Conservation (phyloP, 1,284 basidiomycete genomes). For the Fistulina hepatica region DNA sequence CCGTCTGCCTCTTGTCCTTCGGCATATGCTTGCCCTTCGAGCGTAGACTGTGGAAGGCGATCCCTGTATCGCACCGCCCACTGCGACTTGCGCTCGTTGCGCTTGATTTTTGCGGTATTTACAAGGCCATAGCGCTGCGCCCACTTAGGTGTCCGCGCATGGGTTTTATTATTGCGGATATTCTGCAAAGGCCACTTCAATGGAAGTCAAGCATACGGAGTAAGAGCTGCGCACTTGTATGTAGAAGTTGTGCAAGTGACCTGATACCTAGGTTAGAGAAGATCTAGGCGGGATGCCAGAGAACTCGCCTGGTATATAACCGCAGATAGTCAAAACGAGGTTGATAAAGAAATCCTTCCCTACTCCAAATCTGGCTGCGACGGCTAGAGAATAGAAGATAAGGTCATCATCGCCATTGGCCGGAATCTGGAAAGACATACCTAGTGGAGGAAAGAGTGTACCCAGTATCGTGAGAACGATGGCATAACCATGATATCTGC, state of each 20-base stretch:
- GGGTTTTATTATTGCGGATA: slow-evolving; percentile 90
- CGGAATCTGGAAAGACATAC: slow-evolving; percentile 29
- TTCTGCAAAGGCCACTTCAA: slow-evolving; percentile 45
- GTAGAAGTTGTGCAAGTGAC: slow-evolving; percentile 86
- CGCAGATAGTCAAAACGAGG: slow-evolving; percentile 77
- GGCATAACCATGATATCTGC: slow-evolving; percentile 73
- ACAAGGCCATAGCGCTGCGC: slow-evolving; percentile 82
- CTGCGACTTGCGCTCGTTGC: slow-evolving; percentile 69
- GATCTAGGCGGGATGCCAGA: slow-evolving; percentile 1
- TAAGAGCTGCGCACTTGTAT: slow-evolving; percentile 48
- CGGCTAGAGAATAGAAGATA: slow-evolving; percentile 44
- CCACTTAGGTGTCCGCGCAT: slow-evolving; percentile 90
- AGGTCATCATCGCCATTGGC: slow-evolving; percentile 2
- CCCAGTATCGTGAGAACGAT: slow-evolving; percentile 77
- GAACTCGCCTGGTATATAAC: slow-evolving; percentile 76
- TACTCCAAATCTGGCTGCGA: slow-evolving; percentile 90
- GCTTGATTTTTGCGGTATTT: slow-evolving; percentile 63
- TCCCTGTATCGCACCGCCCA: slow-evolving; percentile 86
- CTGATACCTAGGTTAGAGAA: slow-evolving; percentile 28
- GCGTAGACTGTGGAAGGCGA: slow-evolving; percentile 60
- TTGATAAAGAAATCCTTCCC: slow-evolving; percentile 92
- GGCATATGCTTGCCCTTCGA: slow-evolving; percentile 62
- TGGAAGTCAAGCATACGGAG: slow-evolving; percentile 7
- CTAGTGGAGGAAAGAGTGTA: slow-evolving; percentile 77
- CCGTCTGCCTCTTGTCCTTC: slow-evolving; percentile 56